Evolutionary conservation across 2,329 filamentous ascomycete genomes (phyloP).

Genomic region (Leptodontidium sp.): DNA sequence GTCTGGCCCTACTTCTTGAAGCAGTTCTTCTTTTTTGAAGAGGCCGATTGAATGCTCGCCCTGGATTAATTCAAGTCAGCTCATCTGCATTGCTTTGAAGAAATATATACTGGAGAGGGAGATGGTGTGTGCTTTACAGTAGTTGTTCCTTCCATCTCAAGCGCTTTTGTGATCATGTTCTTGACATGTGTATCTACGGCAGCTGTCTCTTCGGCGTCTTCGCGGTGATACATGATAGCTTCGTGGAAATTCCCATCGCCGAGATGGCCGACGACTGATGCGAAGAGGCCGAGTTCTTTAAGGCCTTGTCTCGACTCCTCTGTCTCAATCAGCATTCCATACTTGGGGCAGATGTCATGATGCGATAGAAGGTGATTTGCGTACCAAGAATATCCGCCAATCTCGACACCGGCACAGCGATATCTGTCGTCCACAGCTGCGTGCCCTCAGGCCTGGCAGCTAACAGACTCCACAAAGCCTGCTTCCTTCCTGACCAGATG

Average conservation of each 20-base stretch:
- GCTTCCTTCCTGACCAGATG: slow-evolving; percentile 82
- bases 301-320: slow-evolving; percentile 85
- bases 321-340: slow-evolving; percentile 4
- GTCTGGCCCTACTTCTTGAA: slow-evolving; percentile 80
- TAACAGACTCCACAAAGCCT: slow-evolving; percentile 82
- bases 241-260: slow-evolving; percentile 95
- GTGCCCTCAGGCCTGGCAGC: slow-evolving; percentile 70
- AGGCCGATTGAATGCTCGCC: slow-evolving; percentile 87
- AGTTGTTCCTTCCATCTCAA: slow-evolving; percentile 93
- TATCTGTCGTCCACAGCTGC: slow-evolving; percentile 79
- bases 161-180: slow-evolving; percentile 84
- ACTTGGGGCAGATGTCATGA: background rate
- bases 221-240: slow-evolving; percentile 86
- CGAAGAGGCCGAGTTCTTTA: slow-evolving; percentile 82
- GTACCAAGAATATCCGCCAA: slow-evolving; percentile 72
- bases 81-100: background rate
- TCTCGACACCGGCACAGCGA: slow-evolving; percentile 79
- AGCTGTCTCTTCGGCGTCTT: slow-evolving; percentile 70
- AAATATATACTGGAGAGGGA: background rate
- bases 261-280: slow-evolving; percentile 86
- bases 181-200: slow-evolving; percentile 82
- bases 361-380: slow-evolving; percentile 45
- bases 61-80: slow-evolving; percentile 20
- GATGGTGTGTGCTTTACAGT: slow-evolving; percentile 57
- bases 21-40: slow-evolving; percentile 80